Conservation (phyloP, 1,284 basidiomycete species). For the Taiwanofungus camphoratus region DNA sequence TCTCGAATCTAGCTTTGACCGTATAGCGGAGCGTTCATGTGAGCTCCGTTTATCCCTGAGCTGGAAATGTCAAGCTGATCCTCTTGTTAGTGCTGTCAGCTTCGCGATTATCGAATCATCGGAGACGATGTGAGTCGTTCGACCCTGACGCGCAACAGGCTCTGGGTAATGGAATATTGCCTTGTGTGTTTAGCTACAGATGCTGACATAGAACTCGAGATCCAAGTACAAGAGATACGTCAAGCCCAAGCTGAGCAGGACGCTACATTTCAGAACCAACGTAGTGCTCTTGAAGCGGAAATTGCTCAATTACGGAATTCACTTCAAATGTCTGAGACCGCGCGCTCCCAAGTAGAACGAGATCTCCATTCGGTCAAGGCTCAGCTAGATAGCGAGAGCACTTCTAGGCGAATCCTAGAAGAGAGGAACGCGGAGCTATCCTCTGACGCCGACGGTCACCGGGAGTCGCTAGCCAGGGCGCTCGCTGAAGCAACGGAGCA, state of each 20-base stretch:
- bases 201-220: constrained; percentile 63
- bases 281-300: constrained; percentile 46
- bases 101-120: constrained; percentile 59
- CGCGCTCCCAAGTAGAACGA: constrained; percentile 46
- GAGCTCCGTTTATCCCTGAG: constrained; percentile 26
- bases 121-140: constrained; percentile 55
- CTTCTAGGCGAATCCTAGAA: constrained; percentile 56
- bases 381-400: constrained; percentile 56
- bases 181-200: constrained; percentile 45
- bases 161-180: constrained; percentile 8
- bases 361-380: constrained; percentile 60
- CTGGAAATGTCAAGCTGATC: background rate
- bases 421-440: constrained; percentile 60
- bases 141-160: too few species aligned
- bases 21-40: constrained; percentile 77
- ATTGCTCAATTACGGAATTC: constrained; percentile 44
- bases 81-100: constrained; percentile 57
- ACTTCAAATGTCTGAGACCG: constrained; percentile 34
- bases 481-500: constrained; percentile 66
- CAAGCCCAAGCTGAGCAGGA: constrained; percentile 52
- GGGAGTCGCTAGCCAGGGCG: constrained; percentile 54
- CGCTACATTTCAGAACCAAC: constrained; percentile 47
- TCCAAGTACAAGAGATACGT: constrained; percentile 53
- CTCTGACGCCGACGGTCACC: constrained; percentile 52
- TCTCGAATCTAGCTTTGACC: constrained; percentile 72